Evolutionary conservation across 2,329 filamentous ascomycete species (phyloP), one percentile per base, ranked within the genome.

Genomic region (Sporothrix dimorphospora): DNA sequence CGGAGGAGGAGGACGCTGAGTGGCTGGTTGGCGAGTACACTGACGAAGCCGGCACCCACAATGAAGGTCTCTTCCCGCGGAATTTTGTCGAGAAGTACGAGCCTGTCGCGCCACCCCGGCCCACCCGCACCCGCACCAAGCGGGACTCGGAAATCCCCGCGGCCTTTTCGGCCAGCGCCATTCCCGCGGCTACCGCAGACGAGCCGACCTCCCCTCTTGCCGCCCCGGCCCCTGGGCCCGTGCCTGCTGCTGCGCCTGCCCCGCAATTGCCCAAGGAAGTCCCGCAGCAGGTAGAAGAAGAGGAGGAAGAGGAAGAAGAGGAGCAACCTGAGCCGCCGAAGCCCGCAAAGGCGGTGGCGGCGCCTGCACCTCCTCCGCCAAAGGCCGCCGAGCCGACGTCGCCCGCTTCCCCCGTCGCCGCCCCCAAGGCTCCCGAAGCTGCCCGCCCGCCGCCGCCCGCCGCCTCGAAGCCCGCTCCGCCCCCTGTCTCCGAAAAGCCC

Each of bases 81-180:
- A 99, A 98, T 83, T 99, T 99, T 80, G 96, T 99, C 79, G 96
- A 99, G 82, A 94, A 91, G 83, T 97, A 94, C 82, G 95, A 98
- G 81, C 96, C 96, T 49, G 92, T 90, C 72, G 92, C 95, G 75
- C 96, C 96, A 73, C 94, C 94, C 73, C 90, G 96, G 73, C 96
- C 96, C 72, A 87, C 89, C 75, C 90, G 96, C 78, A 85, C 89
- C 19, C 90, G 93, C 76, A 83, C 87, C 76, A 94, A 91, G 84
- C 92, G 89, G 79, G 89, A 91, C 49, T 72, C 79, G 30, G 81
- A 71, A 30, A 49, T 72, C 1, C 67, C 73, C 2, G 67, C 59
- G 12, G 69, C 57, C 27, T 53, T 67, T 34, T 67, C 65, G 27
- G 45, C 65, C 4, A 40, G 65, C 83, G 61, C 75, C 78, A 53